Conservation (phyloP, 2,329 filamentous ascomycete genomes). For the Cucurbitaria berberidis region DNA sequence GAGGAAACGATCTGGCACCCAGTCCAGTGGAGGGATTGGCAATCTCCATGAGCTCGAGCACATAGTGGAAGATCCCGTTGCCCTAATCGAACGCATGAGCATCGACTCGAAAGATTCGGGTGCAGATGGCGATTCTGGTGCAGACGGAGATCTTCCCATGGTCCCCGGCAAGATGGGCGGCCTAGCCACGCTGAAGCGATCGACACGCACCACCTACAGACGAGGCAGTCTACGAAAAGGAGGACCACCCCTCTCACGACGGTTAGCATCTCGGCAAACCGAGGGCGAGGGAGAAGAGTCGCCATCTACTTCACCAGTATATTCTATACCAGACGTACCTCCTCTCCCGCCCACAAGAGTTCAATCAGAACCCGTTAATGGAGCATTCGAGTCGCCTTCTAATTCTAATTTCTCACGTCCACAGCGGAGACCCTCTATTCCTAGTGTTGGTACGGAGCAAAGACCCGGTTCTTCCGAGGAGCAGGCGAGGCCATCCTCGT, state of each 20-base stretch:
- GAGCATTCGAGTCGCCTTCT: slow-evolving; percentile 39
- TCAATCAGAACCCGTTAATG: slow-evolving; percentile 70
- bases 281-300: slow-evolving; percentile 65
- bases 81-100: slow-evolving; percentile 73
- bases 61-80: slow-evolving; percentile 79
- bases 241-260: slow-evolving; percentile 74
- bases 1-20: slow-evolving; percentile 68
- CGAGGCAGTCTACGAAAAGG: slow-evolving; percentile 86
- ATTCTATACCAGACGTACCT: slow-evolving; percentile 47
- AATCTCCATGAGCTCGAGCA: slow-evolving; percentile 74
- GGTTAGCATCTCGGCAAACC: slow-evolving; percentile 66
- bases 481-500: slow-evolving; percentile 20
- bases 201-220: slow-evolving; percentile 89
- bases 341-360: slow-evolving; percentile 63
- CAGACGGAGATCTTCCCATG: slow-evolving; percentile 74
- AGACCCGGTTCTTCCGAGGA: slow-evolving; percentile 36
- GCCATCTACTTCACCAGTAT: slow-evolving; percentile 57
- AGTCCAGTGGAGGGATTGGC: slow-evolving; percentile 57
- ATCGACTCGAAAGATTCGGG: slow-evolving; percentile 53
- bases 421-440: slow-evolving; percentile 38
- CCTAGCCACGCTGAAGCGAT: slow-evolving; percentile 80
- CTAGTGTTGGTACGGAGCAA: slow-evolving; percentile 19
- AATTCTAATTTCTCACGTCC: slow-evolving; percentile 73
- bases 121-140: slow-evolving; percentile 46
- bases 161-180: slow-evolving; percentile 74